Conservation (phyloP, 305 asterid genomes). For the Fraxinus nigra region DNA sequence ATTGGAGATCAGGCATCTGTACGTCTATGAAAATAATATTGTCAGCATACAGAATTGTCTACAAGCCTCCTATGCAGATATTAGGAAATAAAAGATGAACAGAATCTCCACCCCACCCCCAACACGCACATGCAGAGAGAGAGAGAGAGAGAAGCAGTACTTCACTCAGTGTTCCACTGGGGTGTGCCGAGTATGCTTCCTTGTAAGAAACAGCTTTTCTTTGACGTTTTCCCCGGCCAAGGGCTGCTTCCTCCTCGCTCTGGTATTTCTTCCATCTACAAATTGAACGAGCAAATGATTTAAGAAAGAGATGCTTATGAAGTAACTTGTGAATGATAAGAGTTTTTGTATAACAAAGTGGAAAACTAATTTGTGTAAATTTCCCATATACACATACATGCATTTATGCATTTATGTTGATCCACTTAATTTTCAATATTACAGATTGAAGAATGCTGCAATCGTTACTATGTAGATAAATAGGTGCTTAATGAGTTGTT, state of each 20-base stretch:
- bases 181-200: slow-evolving; percentile 75
- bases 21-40: neutral
- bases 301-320: neutral
- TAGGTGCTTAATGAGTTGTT: neutral
- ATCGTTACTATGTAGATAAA: neutral
- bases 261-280: slow-evolving; percentile 94
- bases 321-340: neutral
- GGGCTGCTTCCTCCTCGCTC: slow-evolving; percentile 93
- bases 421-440: slow-evolving; percentile 2
- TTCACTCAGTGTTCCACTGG: slow-evolving; percentile 54
- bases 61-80: neutral
- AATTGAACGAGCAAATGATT: slow-evolving; percentile 11
- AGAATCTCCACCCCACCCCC: neutral
- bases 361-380: neutral
- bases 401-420: neutral
- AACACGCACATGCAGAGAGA: neutral
- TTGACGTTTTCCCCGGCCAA: slow-evolving; percentile 63
- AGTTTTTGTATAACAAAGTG: neutral
- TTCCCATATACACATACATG: neutral
- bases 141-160: slow-evolving; percentile 36
- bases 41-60: neutral
- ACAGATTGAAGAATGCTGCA: neutral
- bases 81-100: neutral
- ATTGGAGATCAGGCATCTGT: neutral
- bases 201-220: slow-evolving; percentile 47